Evolutionary conservation across 2,329 filamentous ascomycete genomes (phyloP), one percentile per base, ranked within the genome.

Genomic region (Ophiognomonia clavigignenti-juglandacearum): DNA sequence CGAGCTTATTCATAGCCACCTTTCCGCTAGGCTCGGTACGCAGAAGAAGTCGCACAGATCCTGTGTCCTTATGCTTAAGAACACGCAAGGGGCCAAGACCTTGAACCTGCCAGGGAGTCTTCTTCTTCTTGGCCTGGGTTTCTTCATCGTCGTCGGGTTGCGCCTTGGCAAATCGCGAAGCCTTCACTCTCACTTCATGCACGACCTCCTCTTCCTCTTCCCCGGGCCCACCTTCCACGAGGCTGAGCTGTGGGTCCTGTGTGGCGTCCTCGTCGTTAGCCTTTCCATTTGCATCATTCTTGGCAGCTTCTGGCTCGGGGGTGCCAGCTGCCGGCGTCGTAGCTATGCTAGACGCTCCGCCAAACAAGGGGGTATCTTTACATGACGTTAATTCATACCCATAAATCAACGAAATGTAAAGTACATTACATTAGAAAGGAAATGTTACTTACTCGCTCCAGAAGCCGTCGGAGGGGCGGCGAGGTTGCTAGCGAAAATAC

Each of bases 11-110:
- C 58, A 95, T 69, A 4, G 85, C 77, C 39, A 92, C 72, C 32
- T 85, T 78, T 14, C 88, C 88, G 53, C 82, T 77, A 0, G 87
- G 86, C 54, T 90, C 85, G n/a, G 80, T 80, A 41, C 88, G 81
- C 52, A 91, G 68, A 18, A 95, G 67, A 38, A 93, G 69, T 34
- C 88, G 80, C 4, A 83, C 77, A 23, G 76, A 73, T 18, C 78
- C 80, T 1, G 82, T 87, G 14, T 75, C 73, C 62, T 87, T 86
- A 68, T 92, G 77, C 64, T 85, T 85, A 52, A 95, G 71, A 13
- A 95, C 62, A 32, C 86, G 83, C 43, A 91, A 68, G 10, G 80
- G 76, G 0, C 89, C 89, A 7, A 88, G 70, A 37, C 88, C 88
- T 61, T 85, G 79, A 1, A 76, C 81, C 24, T 74, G 69, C 86